Percentiles rank a stretch among this genome's conserved stretches.
phyloP scores from a whole-genome alignment of 371 early-diverging fungal species.

The Mucor lusitanicus region DNA sequence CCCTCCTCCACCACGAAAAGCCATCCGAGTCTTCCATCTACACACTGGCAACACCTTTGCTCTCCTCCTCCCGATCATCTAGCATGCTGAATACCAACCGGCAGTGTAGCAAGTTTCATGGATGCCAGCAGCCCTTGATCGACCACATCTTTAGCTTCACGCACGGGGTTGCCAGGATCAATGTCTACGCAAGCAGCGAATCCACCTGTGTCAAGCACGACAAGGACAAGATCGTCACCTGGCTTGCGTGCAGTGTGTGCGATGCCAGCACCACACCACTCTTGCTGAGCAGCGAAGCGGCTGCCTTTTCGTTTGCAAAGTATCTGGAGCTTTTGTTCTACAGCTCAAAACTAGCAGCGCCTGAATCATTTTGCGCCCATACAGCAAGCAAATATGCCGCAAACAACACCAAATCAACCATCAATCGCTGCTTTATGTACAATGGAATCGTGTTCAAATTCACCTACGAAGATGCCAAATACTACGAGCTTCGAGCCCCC shows the following conservation, averaged over 20 bases:
- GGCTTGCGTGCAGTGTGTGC: slow-evolving; percentile 55
- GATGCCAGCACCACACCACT: slow-evolving; percentile 35
- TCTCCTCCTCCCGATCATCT: neutral
- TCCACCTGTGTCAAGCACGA: slow-evolving; percentile 14
- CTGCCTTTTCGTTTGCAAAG: slow-evolving; percentile 62
- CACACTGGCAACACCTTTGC: neutral
- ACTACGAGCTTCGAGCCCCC: slow-evolving; percentile 66
- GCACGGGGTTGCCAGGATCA: slow-evolving; percentile 56
- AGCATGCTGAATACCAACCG: neutral
- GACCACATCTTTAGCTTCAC: slow-evolving; percentile 59
- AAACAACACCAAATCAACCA: slow-evolving; percentile 18
- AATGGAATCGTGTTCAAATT: slow-evolving; percentile 48
- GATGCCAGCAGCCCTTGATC: slow-evolving; percentile 50
- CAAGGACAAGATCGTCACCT: slow-evolving; percentile 30
- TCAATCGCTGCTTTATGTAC: slow-evolving; percentile 49
- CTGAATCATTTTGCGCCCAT: slow-evolving; percentile 45
- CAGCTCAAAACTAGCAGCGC: slow-evolving; percentile 42
- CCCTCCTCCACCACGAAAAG: neutral
- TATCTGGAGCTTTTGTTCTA: slow-evolving; percentile 66
- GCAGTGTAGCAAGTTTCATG: slow-evolving; percentile 20
- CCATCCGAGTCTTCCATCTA: slow-evolving; percentile 4
- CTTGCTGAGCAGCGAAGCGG: slow-evolving; percentile 40
- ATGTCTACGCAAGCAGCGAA: slow-evolving; percentile 30
- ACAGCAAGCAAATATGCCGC: neutral
- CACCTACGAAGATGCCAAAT: slow-evolving; percentile 47